Conservation (phyloP, 352 stramenopile genomes). For the Phytophthora fragariae region DNA sequence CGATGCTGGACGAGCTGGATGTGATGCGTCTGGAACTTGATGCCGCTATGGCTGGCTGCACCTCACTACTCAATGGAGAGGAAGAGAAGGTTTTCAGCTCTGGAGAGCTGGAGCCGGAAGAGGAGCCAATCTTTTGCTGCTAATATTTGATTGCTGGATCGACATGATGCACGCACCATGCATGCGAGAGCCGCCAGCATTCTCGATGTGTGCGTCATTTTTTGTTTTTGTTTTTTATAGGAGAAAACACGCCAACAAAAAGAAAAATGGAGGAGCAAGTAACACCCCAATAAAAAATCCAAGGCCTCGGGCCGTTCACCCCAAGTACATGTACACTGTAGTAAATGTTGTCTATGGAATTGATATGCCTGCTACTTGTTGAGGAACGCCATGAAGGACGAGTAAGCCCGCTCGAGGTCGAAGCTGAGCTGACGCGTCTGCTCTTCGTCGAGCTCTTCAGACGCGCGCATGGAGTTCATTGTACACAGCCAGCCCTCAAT, state of each 20-base stretch:
- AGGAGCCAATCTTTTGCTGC: conserved; percentile 42
- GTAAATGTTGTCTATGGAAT: conserved; percentile 7
- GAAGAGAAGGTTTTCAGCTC: conserved; percentile 23
- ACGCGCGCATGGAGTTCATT: conserved; percentile 96
- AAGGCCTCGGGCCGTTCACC: conserved; percentile 22
- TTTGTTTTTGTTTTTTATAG: conserved; percentile 42
- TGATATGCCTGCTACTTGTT: conserved; percentile 65
- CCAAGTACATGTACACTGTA: background rate
- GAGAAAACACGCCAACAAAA: conserved; percentile 26
- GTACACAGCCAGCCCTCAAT: conserved; percentile 96
- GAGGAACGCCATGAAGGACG: conserved; percentile 93
- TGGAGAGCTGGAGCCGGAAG: conserved; percentile 33
- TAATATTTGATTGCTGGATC: conserved; percentile 39
- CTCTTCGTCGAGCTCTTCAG: conserved; percentile 96
- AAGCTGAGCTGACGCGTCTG: conserved; percentile 96
- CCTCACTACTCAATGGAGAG: conserved; percentile 28
- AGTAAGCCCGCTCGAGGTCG: conserved; percentile 96
- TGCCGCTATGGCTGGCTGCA: conserved; percentile 44
- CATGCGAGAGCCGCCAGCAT: conserved; percentile 16
- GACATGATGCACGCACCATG: conserved; percentile 17
- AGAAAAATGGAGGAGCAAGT: conserved; percentile 37
- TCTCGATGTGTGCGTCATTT: conserved; percentile 24
- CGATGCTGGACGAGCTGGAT: conserved; percentile 54
- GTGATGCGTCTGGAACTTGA: conserved; percentile 47
- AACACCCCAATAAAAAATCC: conserved; percentile 44